Conservation (phyloP, 768 basidiomycete species). For the Mycena albidolilacea region DNA sequence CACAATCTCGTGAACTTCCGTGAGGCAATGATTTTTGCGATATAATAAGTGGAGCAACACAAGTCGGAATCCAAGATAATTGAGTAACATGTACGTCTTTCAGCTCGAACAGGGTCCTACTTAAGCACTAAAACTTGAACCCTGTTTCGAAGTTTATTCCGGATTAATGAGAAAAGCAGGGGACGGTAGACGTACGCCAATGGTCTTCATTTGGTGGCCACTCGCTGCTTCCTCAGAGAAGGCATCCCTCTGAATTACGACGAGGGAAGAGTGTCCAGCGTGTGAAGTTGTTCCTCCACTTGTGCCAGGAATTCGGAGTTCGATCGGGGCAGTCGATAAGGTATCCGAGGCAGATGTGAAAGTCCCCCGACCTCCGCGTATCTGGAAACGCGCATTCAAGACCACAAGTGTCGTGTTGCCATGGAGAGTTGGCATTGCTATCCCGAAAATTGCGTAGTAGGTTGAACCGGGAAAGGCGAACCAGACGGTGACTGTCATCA, state of each 20-base stretch:
- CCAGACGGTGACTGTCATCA: neutral
- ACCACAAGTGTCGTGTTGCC: conserved; percentile 2
- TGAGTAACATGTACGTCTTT: too few relatives aligned
- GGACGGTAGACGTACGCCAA: neutral
- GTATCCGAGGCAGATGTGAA: neutral
- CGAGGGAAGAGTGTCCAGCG: neutral
- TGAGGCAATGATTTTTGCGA: too few relatives aligned
- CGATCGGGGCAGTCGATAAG: neutral
- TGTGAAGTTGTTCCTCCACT: neutral
- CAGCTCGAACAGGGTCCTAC: too few relatives aligned
- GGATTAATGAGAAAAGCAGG: too few relatives aligned
- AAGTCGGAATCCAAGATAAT: too few relatives aligned
- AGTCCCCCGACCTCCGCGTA: neutral
- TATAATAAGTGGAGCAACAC: too few relatives aligned
- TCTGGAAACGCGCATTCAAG: conserved; percentile 1
- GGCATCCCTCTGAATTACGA: neutral
- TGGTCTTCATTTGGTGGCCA: neutral
- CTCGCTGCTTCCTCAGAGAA: neutral
- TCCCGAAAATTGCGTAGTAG: neutral
- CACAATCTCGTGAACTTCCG: too few relatives aligned
- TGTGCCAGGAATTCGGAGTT: neutral
- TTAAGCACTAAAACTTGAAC: too few relatives aligned
- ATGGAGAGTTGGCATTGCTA: neutral
- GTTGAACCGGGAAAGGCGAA: neutral
- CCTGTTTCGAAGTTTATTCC: too few relatives aligned